A percentile compares a stretch with the other conserved stretches of the same genome.
Conservation (phyloP, 2,329 filamentous ascomycete genomes). For the Aspergillus sp. region DNA sequence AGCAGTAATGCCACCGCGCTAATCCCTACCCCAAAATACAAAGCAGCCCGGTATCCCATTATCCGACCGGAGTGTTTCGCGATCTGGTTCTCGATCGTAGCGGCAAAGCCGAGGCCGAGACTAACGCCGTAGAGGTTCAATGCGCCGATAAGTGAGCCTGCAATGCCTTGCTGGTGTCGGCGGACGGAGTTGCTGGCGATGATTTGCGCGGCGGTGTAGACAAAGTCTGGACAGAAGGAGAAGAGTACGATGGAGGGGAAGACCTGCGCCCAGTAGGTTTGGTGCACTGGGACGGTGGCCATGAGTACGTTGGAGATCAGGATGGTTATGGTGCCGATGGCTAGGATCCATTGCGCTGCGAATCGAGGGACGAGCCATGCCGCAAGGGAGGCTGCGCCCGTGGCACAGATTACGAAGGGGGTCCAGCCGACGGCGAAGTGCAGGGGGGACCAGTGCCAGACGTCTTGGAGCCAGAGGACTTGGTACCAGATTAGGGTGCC, state of each 20-base stretch:
- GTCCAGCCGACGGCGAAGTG: slow-evolving; percentile 44
- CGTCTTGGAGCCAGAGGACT: slow-evolving; percentile 47
- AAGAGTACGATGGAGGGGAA: slow-evolving; percentile 46
- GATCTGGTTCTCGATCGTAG: slow-evolving; percentile 39
- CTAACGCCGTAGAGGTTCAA: slow-evolving; percentile 48
- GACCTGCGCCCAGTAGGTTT: slow-evolving; percentile 47
- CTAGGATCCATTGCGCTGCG: slow-evolving; percentile 52
- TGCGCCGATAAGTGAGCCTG: slow-evolving; percentile 53
- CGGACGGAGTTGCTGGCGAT: slow-evolving; percentile 56
- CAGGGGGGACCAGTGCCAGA: slow-evolving; percentile 47
- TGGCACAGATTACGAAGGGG: slow-evolving; percentile 47
- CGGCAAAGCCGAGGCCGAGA: slow-evolving; percentile 49
- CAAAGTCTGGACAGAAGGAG: slow-evolving; percentile 51
- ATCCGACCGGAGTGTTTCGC: slow-evolving; percentile 21
- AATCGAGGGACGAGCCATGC: slow-evolving; percentile 53
- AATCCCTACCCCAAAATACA: slow-evolving; percentile 36
- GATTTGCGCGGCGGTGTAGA: slow-evolving; percentile 55
- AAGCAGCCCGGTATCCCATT: slow-evolving; percentile 34
- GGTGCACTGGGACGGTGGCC: slow-evolving; percentile 50
- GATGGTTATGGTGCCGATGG: slow-evolving; percentile 43
- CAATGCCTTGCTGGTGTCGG: slow-evolving; percentile 54
- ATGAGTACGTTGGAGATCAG: slow-evolving; percentile 37
- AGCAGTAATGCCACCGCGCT: slow-evolving; percentile 32
- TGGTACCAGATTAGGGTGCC: slow-evolving; percentile 55
- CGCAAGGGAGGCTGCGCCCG: slow-evolving; percentile 41